These are phyloP conservation scores for Saccharomycopsis sp. DNA, from an alignment of 805 yeast species.

Conservation along the genomic window DNA sequence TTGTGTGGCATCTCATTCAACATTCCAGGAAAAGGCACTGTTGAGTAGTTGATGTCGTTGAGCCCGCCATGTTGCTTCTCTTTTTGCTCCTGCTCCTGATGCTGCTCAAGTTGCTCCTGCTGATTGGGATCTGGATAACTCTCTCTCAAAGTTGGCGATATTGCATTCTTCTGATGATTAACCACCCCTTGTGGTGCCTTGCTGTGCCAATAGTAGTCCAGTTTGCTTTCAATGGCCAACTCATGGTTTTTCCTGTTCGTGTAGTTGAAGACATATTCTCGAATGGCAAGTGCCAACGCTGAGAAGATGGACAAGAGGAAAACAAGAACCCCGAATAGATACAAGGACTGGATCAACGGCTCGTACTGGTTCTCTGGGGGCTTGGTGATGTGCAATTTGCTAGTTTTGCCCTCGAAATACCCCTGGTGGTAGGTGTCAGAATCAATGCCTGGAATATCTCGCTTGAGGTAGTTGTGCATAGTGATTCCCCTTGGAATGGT, in stretches of 20 bases:
- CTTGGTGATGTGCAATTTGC: not conserved
- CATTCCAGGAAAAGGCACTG: no score
- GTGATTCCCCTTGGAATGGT: not conserved
- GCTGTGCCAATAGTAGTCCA: constrained; percentile 13
- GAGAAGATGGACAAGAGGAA: constrained; percentile 21
- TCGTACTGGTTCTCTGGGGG: constrained; percentile 20
- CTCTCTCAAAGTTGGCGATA: not conserved
- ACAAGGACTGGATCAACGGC: constrained; percentile 24
- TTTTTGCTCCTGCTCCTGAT: not conserved
- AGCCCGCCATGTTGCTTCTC: no score
- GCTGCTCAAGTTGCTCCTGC: not conserved
- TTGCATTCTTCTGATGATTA: not conserved
- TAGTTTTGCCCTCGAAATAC: constrained; percentile 25
- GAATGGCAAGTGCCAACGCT: constrained; percentile 22
- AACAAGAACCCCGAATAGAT: constrained; percentile 23
- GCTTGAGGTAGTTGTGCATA: constrained; percentile 1
- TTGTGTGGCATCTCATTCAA: no score
- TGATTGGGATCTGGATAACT: not conserved
- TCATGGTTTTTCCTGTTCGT: constrained; percentile 20
- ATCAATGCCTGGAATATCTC: constrained; percentile 25
- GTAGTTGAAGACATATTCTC: constrained; percentile 26
- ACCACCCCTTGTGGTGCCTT: no score
- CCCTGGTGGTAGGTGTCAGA: constrained; percentile 26
- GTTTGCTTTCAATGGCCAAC: constrained; percentile 5
- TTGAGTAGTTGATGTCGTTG: no score